Percentiles rank a stretch among this genome's conserved stretches.
Conservation (phyloP, 2,329 filamentous ascomycete genomes). For the Colletotrichum sp. region DNA sequence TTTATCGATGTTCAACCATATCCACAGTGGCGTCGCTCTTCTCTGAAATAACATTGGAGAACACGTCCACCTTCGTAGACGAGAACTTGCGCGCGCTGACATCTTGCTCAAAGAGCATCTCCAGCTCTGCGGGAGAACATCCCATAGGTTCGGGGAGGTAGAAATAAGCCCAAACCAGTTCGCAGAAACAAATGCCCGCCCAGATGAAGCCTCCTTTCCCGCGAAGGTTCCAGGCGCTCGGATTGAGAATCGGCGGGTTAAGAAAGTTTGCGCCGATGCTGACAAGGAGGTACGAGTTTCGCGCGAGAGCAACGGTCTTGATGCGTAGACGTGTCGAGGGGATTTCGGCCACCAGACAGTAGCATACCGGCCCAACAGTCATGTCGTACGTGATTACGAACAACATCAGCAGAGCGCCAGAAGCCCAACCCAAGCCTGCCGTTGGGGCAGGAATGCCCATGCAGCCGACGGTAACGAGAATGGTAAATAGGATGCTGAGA, state of each 20-base stretch:
- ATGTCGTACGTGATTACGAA: neutral
- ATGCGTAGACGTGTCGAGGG: slow-evolving; percentile 2
- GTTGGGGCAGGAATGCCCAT: neutral
- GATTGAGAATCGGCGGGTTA: slow-evolving; percentile 21
- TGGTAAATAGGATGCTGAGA: neutral
- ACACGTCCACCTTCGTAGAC: neutral
- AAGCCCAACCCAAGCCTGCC: neutral
- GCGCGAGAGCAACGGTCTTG: slow-evolving; percentile 7
- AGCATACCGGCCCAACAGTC: neutral
- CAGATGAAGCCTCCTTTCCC: slow-evolving; percentile 20
- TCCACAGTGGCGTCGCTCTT: neutral
- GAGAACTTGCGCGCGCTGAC: neutral
- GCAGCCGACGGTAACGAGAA: neutral
- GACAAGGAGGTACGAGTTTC: neutral
- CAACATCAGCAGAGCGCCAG: neutral
- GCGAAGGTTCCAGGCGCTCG: slow-evolving; percentile 23
- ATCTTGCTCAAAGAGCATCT: neutral
- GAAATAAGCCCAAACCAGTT: neutral
- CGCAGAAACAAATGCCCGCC: neutral
- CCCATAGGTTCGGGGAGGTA: neutral
- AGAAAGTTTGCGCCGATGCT: neutral
- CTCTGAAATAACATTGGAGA: neutral
- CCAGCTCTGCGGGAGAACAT: neutral
- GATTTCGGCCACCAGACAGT: slow-evolving; percentile 1
- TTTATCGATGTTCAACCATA: neutral